Percentiles rank a stretch among this genome's conserved stretches.
These are phyloP conservation scores for Podospora comata DNA, from an alignment of 495 filamentous ascomycete species.

Conservation along the genomic window DNA sequence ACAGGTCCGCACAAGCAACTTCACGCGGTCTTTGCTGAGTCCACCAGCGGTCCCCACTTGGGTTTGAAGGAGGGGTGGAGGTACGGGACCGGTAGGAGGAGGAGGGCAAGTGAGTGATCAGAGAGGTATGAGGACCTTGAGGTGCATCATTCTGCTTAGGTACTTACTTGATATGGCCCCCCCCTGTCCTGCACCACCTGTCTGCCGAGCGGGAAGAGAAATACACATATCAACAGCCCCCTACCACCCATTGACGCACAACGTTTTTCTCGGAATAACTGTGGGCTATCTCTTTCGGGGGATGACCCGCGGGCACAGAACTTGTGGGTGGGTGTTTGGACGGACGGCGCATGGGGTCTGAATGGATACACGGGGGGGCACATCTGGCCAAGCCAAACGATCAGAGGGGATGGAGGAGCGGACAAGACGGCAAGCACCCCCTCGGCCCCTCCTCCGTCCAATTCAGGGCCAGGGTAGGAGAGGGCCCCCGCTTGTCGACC, in stretches of 20 bases:
- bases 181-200: constrained; percentile 5
- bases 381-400: constrained; percentile 27
- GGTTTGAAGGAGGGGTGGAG: constrained; percentile 5
- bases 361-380: constrained; percentile 26
- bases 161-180: constrained; percentile 1
- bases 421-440: constrained; percentile 22
- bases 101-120: neutral
- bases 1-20: neutral
- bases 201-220: constrained; percentile 29
- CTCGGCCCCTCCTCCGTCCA: constrained; percentile 28
- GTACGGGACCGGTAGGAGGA: neutral
- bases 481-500: constrained; percentile 22
- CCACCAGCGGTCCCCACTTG: constrained; percentile 1
- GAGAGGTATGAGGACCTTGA: neutral
- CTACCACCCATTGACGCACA: constrained; percentile 8
- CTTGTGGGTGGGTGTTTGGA: constrained; percentile 7
- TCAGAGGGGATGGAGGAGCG: constrained; percentile 21
- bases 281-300: constrained; percentile 19
- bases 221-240: constrained; percentile 13
- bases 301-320: constrained; percentile 20
- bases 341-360: constrained; percentile 13
- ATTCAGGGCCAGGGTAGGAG: constrained; percentile 30
- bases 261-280: constrained; percentile 15
- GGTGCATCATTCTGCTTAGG: constrained; percentile 1
- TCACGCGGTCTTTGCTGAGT: neutral